Conservation (phyloP, 2,329 filamentous ascomycete genomes). For the Cladosporium sp. region DNA sequence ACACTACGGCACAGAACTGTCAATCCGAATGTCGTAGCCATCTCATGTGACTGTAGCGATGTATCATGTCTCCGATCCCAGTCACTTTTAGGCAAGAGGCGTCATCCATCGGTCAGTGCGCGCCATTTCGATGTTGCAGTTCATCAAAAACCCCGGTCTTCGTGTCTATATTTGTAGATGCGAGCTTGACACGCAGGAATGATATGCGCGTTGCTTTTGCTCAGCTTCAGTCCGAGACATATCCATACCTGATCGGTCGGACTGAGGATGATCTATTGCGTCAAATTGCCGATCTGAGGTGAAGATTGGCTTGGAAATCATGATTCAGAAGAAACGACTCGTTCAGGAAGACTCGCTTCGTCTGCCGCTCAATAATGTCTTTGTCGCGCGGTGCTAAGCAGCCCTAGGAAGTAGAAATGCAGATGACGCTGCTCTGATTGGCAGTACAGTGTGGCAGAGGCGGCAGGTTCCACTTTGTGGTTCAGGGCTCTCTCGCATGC, state of each 20-base stretch:
- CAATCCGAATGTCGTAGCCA: neutral
- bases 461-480: neutral
- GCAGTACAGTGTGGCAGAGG: neutral
- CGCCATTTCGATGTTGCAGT: conserved; percentile 5
- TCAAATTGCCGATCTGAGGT: neutral
- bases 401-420: neutral
- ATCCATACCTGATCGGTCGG: neutral
- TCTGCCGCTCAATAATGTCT: neutral
- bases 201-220: neutral
- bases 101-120: conserved; percentile 17
- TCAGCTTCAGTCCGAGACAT: conserved; percentile 7
- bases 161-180: conserved; percentile 11
- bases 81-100: neutral
- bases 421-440: neutral
- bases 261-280: neutral
- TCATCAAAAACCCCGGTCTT: conserved; percentile 11
- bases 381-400: neutral
- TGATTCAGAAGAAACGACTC: neutral
- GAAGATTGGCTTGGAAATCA: neutral
- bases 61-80: neutral
- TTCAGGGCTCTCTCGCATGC: neutral
- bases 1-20: neutral
- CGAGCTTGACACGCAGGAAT: neutral
- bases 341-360: neutral
- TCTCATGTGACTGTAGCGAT: neutral